Evolutionary conservation across 1,139 yeast species (phyloP), one percentile per base, ranked within the genome.

Genomic region (Casaregolazyma lundiana): DNA sequence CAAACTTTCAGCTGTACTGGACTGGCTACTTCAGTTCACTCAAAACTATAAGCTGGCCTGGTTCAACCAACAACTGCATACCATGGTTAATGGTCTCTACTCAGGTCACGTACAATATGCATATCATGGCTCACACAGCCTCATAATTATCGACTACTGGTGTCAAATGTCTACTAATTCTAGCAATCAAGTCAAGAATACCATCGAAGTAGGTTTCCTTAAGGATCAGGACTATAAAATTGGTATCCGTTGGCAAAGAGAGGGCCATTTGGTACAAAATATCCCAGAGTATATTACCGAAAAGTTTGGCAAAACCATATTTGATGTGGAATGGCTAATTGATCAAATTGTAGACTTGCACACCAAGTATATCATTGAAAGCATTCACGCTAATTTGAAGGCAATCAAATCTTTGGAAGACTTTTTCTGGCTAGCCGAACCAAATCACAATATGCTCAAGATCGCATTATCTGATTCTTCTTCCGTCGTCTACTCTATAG

Each of bases 121-220:
- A 29, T 84, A 83, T 59, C 78, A 77, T 51, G 76, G 85, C 1
- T 86, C 81, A 34, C 74, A 76, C 49, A 76, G 81, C 38, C 64
- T 77, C 18, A 79, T 88, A 15, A 64, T 77, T 2, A 72, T 88
- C 6, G 78, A 80, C 53, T 87, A 87, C 66, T 86, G 96, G 96
- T 42, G 45, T 35, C 63, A 76, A 70, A 49, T 47, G 21, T 34
- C 18, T 21, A 16, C 45, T 40, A 4, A 22, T 13, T 18, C 41
- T 13, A 29, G 30, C 17, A 18, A 36, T n/a, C 45, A 43, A 13
- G 36, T 41, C 2, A 69, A 74, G 65, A 64, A 78, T 73, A 49
- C 75, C 67, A 74, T 87, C 30, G 87, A 82, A 51, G 75, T 87
- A 49, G 92, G 92, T 0, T 71, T 84, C 17, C 77, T 78, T 54